These are phyloP conservation scores for Tritrichomonas musculus DNA, from an alignment of 208 protist genomes.

Conservation along the genomic window DNA sequence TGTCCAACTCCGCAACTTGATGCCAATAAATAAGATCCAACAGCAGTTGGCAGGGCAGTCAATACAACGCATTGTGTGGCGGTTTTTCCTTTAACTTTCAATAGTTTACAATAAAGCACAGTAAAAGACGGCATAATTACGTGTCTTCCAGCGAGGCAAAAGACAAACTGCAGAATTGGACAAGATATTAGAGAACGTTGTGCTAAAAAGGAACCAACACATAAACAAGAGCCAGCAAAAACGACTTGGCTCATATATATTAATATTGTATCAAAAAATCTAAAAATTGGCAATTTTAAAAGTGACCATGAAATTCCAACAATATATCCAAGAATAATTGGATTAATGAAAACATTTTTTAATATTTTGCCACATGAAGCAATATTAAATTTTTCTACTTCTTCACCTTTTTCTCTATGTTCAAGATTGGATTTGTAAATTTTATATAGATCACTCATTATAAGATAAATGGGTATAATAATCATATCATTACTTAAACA, in stretches of 20 bases:
- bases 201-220: neutral
- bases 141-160: no score
- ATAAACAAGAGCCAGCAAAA: neutral
- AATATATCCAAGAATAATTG: slow-evolving; percentile 19
- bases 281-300: neutral
- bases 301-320: neutral
- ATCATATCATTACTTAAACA: neutral
- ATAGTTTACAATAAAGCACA: neutral
- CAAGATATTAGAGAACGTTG: neutral
- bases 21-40: neutral
- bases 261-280: neutral
- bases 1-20: neutral
- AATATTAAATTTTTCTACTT: slow-evolving; percentile 13
- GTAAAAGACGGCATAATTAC: neutral
- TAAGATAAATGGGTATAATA: neutral
- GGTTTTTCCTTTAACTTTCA: neutral
- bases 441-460: neutral
- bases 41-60: neutral
- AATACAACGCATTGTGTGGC: neutral
- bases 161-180: neutral
- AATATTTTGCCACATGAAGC: neutral
- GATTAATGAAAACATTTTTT: neutral
- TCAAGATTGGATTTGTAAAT: neutral
- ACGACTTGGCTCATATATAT: neutral
- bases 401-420: neutral